Base-by-base conservation (phyloP, 306 rosid genomes). In the Delonix regia region DNA sequence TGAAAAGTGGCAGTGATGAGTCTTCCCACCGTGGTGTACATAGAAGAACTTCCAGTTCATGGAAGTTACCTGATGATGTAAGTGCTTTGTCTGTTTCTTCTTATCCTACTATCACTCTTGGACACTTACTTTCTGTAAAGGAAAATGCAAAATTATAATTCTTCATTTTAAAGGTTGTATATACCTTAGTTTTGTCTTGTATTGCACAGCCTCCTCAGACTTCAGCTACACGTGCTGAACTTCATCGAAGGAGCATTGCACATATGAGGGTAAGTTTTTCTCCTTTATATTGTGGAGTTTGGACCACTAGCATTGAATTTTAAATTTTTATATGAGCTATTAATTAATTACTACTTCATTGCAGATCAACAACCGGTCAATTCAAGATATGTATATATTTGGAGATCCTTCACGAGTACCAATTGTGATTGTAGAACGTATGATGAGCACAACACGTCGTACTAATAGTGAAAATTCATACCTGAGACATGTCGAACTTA, bases 311-410 rank as follows among this genome's bases (percentile, higher is more conserved):
- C 73, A 1, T 79, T 62, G 53, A 28, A 60, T 52, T 80, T 53
- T 69, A 71, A 62, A 56, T 59, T 44, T 21, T 15, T 51, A 44
- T 57, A 2, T 36, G 28, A 19, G 36, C 28, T 74, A 36, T 80
- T 74, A 47, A 77, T 64, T 73, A 28, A 15, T 22, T 69, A 15
- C 16, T 65, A 8, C 14, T 67, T 82, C n/a, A 69, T 28, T 87
- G 76, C 93, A 94, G 99, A 88, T 94, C 74, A 92, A 92, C 85
- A 87, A 68, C 86, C 80, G 88, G 53, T 92, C 97, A 77, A 85
- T 92, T 79, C 99, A 94, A 88, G 99, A 94, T 84, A 81, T 92
- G 95, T 90, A 89, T 78, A 88, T 94, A 79, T 94, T 89, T 79
- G 94, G 88, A 79, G 94, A 94, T 87, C 93, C 92, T 78, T 86